Percentiles rank a stretch among this genome's conserved stretches.
Evolutionary conservation across 2,329 filamentous ascomycete genomes (phyloP).

Genomic region (Knoxdaviesia proteae): DNA sequence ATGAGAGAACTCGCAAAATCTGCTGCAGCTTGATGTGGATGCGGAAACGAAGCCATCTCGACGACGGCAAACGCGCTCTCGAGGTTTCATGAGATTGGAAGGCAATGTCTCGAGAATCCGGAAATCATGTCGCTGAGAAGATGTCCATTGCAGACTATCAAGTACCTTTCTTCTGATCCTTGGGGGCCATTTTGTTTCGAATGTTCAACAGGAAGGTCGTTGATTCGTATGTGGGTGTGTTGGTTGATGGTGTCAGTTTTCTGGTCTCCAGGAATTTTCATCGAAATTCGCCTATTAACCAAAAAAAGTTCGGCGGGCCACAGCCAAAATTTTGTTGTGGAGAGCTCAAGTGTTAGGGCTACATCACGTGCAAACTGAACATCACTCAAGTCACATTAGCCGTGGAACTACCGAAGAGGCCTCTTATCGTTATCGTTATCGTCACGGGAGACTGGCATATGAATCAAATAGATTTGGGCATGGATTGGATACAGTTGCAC

Average conservation of each 20-base stretch:
- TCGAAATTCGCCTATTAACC: too few relatives aligned
- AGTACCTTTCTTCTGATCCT: constrained; percentile 26
- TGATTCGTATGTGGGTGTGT: constrained; percentile 7
- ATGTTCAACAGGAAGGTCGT: too few relatives aligned
- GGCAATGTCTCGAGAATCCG: neutral
- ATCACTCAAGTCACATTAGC: too few relatives aligned
- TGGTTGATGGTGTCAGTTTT: neutral
- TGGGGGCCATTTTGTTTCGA: constrained; percentile 16
- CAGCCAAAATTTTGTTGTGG: too few relatives aligned
- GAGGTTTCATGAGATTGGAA: constrained; percentile 1
- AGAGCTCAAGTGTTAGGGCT: too few relatives aligned
- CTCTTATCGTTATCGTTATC: too few relatives aligned
- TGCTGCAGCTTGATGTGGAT: constrained; percentile 43
- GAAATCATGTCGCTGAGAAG: neutral
- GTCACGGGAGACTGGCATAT: too few relatives aligned
- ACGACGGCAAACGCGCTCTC: constrained; percentile 5
- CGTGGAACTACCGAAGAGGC: too few relatives aligned
- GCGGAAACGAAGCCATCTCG: neutral
- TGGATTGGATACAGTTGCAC: too few relatives aligned
- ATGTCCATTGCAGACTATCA: constrained; percentile 1
- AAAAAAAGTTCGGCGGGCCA: too few relatives aligned
- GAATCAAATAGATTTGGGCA: too few relatives aligned
- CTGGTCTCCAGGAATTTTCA: neutral
- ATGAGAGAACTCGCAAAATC: constrained; percentile 53
- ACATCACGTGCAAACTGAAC: too few relatives aligned